Base-by-base conservation (phyloP, 352 stramenopile genomes). In the Phytophthora ohioensis region DNA sequence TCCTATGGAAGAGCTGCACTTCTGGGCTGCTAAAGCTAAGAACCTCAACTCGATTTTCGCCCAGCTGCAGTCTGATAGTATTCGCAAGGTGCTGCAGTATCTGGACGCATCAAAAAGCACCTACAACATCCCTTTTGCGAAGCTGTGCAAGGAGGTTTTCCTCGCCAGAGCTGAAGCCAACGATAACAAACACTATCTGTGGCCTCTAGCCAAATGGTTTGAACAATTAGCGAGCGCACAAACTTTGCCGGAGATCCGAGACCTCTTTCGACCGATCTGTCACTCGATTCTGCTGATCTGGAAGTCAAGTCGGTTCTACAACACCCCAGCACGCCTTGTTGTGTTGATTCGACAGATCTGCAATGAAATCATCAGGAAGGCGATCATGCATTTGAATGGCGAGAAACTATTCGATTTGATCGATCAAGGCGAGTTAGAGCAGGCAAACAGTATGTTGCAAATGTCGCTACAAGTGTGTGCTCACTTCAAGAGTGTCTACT, bases 101-200 rank as follows among this genome's bases (percentile, higher is more conserved):
- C 67, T 98, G n/a, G 92, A 98, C 59, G 67, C 78, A 17, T 93
- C 79, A 32, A 95, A 97, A 64, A 94, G 83, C 46, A 98, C 92
- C 8, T 98, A 98, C 79, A 97, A 96, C 46, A 85, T 89, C 8
- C 93, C 93, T 6, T 98, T 98, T 56, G 92, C 91, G 1, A 96
- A 97, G 69, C 74, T 98, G 12, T 98, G 92, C 69, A 98, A 98
- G 51, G 90, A 97, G 47, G 86, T 98, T 1, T 98, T 97, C 55
- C 67, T 96, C 17, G 87, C 93, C 0, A 81, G 92, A 9, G 84
- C 85, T 1, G 92, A 98, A 63, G 90, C 92, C 0, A 97, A 95
- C 47, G 87, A 97, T 63, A 97, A 96, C 57, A 74, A 85, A 13
- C 87, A 93, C 46, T 98, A 97, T 54, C 64, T 98, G 1, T 82